Conservation (phyloP, 106 monocot species). For the Allium fistulosum region DNA sequence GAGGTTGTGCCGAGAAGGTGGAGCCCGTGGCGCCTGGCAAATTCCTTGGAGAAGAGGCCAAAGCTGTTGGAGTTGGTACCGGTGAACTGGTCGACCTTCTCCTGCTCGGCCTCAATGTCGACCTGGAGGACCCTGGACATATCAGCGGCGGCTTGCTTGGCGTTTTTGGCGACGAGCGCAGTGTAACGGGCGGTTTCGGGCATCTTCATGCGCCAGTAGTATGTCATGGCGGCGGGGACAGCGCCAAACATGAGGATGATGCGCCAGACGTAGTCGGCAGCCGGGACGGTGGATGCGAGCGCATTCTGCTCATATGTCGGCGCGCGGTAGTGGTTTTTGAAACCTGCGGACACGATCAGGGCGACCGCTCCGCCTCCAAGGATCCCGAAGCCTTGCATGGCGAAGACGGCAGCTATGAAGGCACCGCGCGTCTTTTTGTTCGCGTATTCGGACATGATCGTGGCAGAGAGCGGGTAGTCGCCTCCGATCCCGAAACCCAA, state of each 20-base stretch:
- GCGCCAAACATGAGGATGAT: constrained; percentile 5
- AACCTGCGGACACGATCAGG: constrained; percentile 33
- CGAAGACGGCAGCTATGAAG: constrained; percentile 84
- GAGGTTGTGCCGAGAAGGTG: constrained; percentile 51
- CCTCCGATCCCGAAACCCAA: constrained; percentile 89
- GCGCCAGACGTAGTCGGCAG: constrained; percentile 3
- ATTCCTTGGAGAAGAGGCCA: constrained; percentile 57
- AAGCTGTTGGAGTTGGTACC: constrained; percentile 25
- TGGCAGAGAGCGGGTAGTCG: constrained; percentile 80
- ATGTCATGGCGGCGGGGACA: neutral
- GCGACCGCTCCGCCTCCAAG: constrained; percentile 49
- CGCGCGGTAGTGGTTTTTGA: constrained; percentile 26
- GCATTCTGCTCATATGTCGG: constrained; percentile 26
- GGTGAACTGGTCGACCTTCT: constrained; percentile 12
- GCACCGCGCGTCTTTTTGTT: constrained; percentile 28
- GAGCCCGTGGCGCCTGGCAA: constrained; percentile 33
- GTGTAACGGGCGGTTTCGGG: constrained; percentile 8
- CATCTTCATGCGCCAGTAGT: constrained; percentile 13
- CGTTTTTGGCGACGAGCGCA: constrained; percentile 5
- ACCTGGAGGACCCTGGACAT: constrained; percentile 4
- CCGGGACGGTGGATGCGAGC: constrained; percentile 6
- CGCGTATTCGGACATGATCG: constrained; percentile 73
- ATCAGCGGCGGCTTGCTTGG: neutral
- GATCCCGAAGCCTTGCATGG: constrained; percentile 85
- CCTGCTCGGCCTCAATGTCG: constrained; percentile 5